Percentiles rank a stretch among this genome's conserved stretches.
These are phyloP conservation scores for Suillus plorans DNA, from an alignment of 768 basidiomycete species.

Conservation along the genomic window DNA sequence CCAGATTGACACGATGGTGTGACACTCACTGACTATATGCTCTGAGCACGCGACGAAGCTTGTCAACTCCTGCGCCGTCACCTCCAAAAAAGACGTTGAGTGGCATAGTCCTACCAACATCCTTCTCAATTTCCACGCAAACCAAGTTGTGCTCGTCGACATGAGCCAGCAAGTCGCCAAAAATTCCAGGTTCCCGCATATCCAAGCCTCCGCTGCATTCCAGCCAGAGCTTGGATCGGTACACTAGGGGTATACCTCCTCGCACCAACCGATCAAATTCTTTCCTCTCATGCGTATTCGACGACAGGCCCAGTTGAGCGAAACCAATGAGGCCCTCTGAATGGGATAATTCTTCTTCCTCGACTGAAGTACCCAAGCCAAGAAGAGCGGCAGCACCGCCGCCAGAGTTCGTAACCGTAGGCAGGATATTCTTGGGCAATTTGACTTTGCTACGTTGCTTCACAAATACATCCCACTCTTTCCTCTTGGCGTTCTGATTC, in stretches of 20 bases:
- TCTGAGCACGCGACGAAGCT: constrained; percentile 83
- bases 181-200: constrained; percentile 88
- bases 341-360: constrained; percentile 76
- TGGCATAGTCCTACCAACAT: constrained; percentile 90
- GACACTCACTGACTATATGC: constrained; percentile 85
- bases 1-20: not conserved
- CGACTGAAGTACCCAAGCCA: constrained; percentile 60
- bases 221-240: constrained; percentile 86
- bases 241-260: constrained; percentile 82
- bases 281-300: constrained; percentile 67
- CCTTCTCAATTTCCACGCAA: constrained; percentile 90
- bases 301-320: constrained; percentile 79
- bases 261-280: constrained; percentile 82
- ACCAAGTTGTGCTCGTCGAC: constrained; percentile 47
- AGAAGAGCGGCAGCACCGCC: constrained; percentile 62
- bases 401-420: constrained; percentile 20
- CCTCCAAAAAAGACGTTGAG: constrained; percentile 96
- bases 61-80: constrained; percentile 91
- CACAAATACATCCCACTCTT: constrained; percentile 90
- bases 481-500: constrained; percentile 63
- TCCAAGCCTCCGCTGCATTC: constrained; percentile 95
- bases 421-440: constrained; percentile 23
- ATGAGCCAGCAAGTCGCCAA: constrained; percentile 75
- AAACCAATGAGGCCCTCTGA: constrained; percentile 88
- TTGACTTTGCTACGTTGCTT: constrained; percentile 58